A percentile compares a stretch with the other conserved stretches of the same genome.
Evolutionary conservation across 164 flowering plant genomes (phyloP).

Genomic region (Magnolia sinica): DNA sequence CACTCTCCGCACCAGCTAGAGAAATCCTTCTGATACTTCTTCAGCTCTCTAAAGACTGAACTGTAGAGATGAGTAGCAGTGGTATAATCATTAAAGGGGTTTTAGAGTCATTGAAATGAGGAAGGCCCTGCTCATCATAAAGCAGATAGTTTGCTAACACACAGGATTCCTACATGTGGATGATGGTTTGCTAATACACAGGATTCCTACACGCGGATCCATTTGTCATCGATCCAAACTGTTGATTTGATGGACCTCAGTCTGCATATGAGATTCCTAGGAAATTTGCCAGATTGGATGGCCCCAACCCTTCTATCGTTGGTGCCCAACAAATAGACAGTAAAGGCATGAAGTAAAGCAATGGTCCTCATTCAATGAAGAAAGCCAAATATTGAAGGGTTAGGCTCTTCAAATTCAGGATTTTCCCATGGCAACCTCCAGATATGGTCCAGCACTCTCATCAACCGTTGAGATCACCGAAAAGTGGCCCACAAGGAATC

Average conservation of each 20-base stretch:
- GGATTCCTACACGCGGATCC: not conserved
- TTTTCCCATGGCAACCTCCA: not conserved
- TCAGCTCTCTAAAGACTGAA: slow-evolving; percentile 77
- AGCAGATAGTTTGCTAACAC: not conserved
- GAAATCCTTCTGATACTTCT: slow-evolving; percentile 78
- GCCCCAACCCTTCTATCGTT: not conserved
- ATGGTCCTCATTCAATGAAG: not conserved
- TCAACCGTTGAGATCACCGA: not conserved
- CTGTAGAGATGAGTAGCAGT: slow-evolving; percentile 33
- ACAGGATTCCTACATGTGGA: too few species aligned
- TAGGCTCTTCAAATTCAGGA: not conserved
- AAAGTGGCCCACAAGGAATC: not conserved
- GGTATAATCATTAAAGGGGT: not conserved
- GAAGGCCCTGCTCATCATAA: not conserved
- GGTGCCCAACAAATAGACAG: not conserved
- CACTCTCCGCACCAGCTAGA: slow-evolving; percentile 95
- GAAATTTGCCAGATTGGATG: not conserved
- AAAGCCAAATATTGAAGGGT: not conserved
- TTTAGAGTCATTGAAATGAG: not conserved
- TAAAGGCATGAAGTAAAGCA: too few species aligned
- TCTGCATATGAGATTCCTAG: not conserved
- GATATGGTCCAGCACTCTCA: not conserved
- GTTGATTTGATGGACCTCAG: not conserved
- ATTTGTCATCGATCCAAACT: not conserved
- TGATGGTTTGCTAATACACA: too few species aligned